These are phyloP conservation scores for Rhizopogon vinicolor DNA, from an alignment of 768 basidiomycete species.

Conservation along the genomic window DNA sequence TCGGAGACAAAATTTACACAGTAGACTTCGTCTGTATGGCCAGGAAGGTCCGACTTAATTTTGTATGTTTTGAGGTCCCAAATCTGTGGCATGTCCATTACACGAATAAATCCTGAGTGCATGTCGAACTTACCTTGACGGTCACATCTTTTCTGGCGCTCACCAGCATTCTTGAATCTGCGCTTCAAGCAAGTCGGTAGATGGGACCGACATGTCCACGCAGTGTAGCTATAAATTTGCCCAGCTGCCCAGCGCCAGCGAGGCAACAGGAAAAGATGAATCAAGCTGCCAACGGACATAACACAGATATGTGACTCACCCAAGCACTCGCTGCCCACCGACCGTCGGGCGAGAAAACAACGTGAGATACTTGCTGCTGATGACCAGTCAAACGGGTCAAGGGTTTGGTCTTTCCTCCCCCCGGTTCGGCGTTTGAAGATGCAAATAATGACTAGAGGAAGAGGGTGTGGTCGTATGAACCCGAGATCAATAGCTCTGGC, in stretches of 20 bases:
- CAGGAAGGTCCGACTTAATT: slow-evolving; percentile 89
- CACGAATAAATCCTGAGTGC: not conserved
- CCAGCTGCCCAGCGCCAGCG: slow-evolving; percentile 26
- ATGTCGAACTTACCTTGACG: slow-evolving; percentile 63
- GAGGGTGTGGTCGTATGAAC: slow-evolving; percentile 96
- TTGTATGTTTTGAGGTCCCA: slow-evolving; percentile 98
- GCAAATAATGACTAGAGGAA: slow-evolving; percentile 92
- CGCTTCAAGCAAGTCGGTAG: slow-evolving; percentile 92
- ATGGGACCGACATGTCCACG: slow-evolving; percentile 93
- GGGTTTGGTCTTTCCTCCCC: slow-evolving; percentile 59
- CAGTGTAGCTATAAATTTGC: too few species aligned
- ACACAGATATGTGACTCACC: slow-evolving; percentile 38
- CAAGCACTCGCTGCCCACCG: slow-evolving; percentile 81
- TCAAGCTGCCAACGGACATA: not conserved
- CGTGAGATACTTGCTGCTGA: slow-evolving; percentile 91
- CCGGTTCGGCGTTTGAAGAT: slow-evolving; percentile 25
- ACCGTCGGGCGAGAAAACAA: slow-evolving; percentile 93
- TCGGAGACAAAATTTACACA: slow-evolving; percentile 99
- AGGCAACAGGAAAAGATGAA: not conserved
- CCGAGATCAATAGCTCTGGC: slow-evolving; percentile 88
- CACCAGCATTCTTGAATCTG: slow-evolving; percentile 86
- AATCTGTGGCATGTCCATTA: slow-evolving; percentile 46
- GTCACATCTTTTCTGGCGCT: slow-evolving; percentile 97
- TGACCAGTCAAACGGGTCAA: slow-evolving; percentile 85
- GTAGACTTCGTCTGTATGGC: slow-evolving; percentile 98